Evolutionary conservation across 495 filamentous ascomycete genomes (phyloP).

Genomic region (Lasiosphaeria ovina): DNA sequence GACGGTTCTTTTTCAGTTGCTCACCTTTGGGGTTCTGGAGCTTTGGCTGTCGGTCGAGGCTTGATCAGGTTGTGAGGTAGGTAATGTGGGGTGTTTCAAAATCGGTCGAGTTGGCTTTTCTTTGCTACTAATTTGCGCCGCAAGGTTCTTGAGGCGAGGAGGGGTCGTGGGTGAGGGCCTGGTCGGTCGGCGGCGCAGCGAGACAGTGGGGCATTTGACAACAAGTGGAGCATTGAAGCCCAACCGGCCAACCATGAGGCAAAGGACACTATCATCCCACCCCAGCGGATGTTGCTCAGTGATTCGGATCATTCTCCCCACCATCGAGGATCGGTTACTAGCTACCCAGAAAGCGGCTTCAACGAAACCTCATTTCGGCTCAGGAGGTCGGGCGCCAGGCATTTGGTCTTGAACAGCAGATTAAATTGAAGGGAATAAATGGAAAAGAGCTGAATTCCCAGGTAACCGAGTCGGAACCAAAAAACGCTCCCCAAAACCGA

Average conservation of each 20-base stretch:
- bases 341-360: too few relatives aligned
- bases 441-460: too few relatives aligned
- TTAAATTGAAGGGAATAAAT: too few relatives aligned
- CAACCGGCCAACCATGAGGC: background rate
- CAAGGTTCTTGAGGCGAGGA: background rate
- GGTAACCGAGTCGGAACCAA: too few relatives aligned
- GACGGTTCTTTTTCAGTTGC: background rate
- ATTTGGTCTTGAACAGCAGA: too few relatives aligned
- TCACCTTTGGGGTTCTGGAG: background rate
- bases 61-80: slow-evolving; percentile 10
- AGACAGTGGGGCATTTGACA: background rate
- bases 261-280: too few relatives aligned
- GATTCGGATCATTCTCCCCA: too few relatives aligned
- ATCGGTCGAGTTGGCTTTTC: slow-evolving; percentile 17
- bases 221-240: background rate
- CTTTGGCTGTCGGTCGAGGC: background rate
- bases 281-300: too few relatives aligned
- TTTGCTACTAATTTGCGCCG: slow-evolving; percentile 16
- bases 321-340: too few relatives aligned
- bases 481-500: background rate
- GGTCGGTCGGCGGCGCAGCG: background rate
- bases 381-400: too few relatives aligned
- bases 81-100: slow-evolving; percentile 30
- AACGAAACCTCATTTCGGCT: too few relatives aligned
- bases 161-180: background rate